These are phyloP conservation scores for Polysphondylium violaceum DNA, from an alignment of 78 protist genomes.

Conservation along the genomic window DNA sequence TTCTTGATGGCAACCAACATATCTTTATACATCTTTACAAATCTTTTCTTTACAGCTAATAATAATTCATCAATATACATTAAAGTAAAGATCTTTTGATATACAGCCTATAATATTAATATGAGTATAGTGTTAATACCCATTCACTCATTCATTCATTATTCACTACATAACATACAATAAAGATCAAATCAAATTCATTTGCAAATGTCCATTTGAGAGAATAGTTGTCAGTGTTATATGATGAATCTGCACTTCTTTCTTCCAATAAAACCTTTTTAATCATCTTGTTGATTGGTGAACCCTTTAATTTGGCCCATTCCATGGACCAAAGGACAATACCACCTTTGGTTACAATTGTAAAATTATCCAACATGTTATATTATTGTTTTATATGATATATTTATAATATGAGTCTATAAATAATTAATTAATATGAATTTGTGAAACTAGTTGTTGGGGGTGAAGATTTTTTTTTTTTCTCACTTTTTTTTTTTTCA, in stretches of 20 bases:
- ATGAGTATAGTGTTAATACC: background rate
- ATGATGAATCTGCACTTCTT: slow-evolving; percentile 60
- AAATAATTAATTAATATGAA: too few relatives aligned
- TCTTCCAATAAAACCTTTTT: slow-evolving; percentile 72
- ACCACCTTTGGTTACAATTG: slow-evolving; percentile 85
- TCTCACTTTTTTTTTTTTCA: too few relatives aligned
- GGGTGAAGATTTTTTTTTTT: too few relatives aligned
- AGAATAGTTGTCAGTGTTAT: slow-evolving; percentile 67
- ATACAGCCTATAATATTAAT: slow-evolving; percentile 63
- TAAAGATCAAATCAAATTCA: slow-evolving; percentile 78
- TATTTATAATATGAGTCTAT: too few relatives aligned
- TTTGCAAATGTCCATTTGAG: slow-evolving; percentile 86
- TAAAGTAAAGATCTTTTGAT: slow-evolving; percentile 79
- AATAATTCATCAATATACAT: slow-evolving; percentile 84
- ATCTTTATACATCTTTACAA: slow-evolving; percentile 59
- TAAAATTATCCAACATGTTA: slow-evolving; percentile 81
- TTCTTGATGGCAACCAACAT: slow-evolving; percentile 42
- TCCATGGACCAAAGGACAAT: slow-evolving; percentile 76
- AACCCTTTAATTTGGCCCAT: slow-evolving; percentile 45
- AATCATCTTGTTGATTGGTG: slow-evolving; percentile 74
- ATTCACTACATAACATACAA: too few relatives aligned
- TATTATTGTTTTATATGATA: background rate
- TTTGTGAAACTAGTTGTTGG: too few relatives aligned
- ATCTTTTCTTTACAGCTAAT: slow-evolving; percentile 52
- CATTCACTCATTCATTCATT: background rate